Evolutionary conservation across 441 rosid genomes (phyloP).

Genomic region (Dalechampia spathulata): DNA sequence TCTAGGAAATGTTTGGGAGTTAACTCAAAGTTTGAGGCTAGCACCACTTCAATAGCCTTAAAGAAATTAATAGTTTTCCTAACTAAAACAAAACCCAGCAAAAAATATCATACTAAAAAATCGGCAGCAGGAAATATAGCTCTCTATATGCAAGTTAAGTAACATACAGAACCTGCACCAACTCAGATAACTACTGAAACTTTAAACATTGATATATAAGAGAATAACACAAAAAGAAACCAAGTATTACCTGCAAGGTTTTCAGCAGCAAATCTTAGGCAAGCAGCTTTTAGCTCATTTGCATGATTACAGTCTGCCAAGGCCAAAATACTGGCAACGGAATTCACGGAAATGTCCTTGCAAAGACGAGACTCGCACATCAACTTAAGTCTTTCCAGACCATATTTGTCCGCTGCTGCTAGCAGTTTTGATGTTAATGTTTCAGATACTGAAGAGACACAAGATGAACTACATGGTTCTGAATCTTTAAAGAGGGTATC

Average conservation of each 20-base stretch:
- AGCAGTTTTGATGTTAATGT: slow-evolving; percentile 30
- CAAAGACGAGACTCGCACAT: slow-evolving; percentile 41
- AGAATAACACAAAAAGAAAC: too few species aligned
- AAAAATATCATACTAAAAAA: too few species aligned
- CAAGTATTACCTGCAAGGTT: slow-evolving; percentile 51
- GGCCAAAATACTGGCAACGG: slow-evolving; percentile 35
- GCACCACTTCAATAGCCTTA: too few species aligned
- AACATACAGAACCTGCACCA: too few species aligned
- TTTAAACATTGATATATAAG: too few species aligned
- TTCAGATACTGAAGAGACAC: slow-evolving; percentile 27
- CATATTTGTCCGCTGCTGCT: slow-evolving; percentile 40
- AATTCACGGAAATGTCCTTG: slow-evolving; percentile 35
- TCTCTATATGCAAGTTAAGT: too few species aligned
- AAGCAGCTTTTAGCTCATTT: slow-evolving; percentile 35
- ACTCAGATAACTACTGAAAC: too few species aligned
- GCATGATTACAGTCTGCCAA: slow-evolving; percentile 40
- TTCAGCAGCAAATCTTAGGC: slow-evolving; percentile 42
- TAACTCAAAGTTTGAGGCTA: too few species aligned
- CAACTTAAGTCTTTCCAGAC: slow-evolving; percentile 32
- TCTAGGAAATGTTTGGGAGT: too few species aligned
- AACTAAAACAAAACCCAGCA: too few species aligned
- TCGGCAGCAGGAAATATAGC: too few species aligned
- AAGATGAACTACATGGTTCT: slow-evolving; percentile 37
- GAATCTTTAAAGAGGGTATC: slow-evolving; percentile 42
- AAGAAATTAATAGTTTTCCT: too few species aligned